A percentile compares a stretch with the other conserved stretches of the same genome.
Evolutionary conservation across 1,139 yeast species (phyloP).

Genomic region (Magnusiomyces magnusii): DNA sequence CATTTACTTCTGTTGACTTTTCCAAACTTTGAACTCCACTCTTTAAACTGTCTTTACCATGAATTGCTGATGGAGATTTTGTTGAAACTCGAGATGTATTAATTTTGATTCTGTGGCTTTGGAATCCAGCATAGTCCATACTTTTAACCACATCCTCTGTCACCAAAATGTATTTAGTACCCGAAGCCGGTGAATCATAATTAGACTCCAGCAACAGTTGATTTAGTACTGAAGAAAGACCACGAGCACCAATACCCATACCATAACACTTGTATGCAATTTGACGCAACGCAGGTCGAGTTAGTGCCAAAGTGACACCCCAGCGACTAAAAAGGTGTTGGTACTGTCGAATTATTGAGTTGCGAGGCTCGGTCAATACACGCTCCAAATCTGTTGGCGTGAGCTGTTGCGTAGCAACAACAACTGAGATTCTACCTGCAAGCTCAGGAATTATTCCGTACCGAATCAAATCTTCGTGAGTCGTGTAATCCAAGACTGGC

Average conservation of each 20-base stretch:
- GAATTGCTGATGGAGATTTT: background rate
- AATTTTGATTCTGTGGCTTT: background rate
- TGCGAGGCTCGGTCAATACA: constrained; percentile 46
- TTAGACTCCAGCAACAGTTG: constrained; percentile 43
- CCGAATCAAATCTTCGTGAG: constrained; percentile 42
- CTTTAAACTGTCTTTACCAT: background rate
- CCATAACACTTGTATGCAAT: constrained; percentile 40
- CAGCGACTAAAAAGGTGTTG: constrained; percentile 43
- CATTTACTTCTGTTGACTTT: background rate
- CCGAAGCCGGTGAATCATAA: constrained; percentile 48
- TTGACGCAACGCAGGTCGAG: constrained; percentile 39
- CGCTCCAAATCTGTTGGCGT: constrained; percentile 38
- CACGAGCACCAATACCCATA: constrained; percentile 51
- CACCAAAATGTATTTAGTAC: constrained; percentile 39
- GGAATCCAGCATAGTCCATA: constrained; percentile 7
- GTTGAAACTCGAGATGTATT: background rate
- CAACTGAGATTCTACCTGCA: constrained; percentile 46
- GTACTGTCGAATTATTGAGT: constrained; percentile 44
- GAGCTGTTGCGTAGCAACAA: constrained; percentile 41
- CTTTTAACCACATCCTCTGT: constrained; percentile 16
- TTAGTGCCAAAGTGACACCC: constrained; percentile 42
- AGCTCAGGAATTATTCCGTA: constrained; percentile 50
- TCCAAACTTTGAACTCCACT: background rate
- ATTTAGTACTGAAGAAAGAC: constrained; percentile 45
- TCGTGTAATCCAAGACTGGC: constrained; percentile 38